Base-by-base conservation (phyloP, 495 filamentous ascomycete species). In the Margaritispora aquatica region DNA sequence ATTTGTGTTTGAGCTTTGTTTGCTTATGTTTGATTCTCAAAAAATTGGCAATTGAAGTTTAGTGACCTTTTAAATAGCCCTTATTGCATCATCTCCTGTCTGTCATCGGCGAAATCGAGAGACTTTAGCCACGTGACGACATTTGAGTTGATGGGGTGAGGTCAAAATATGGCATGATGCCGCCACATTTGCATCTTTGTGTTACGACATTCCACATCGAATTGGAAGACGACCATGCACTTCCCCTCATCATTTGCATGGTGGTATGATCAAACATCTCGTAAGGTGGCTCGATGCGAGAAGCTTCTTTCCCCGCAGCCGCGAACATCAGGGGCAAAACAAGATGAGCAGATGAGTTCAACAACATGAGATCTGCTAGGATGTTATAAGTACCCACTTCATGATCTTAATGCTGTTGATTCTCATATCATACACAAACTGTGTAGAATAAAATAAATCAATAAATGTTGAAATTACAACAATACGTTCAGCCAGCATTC, bases 1-100 rank as follows among this genome's bases (percentile, higher is more conserved):
- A 34, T 24, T 11, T 54, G 38, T 31, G 9, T 26, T 34, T n/a
- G 26, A 50, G 15, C 27, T 19, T 23, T 9, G 10, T 27, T 57
- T 31, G 55, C 26, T 47, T n/a, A 27, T 47, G 38, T n/a, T 48
- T 57, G 26, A 48, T 49, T 50, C 22, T n/a, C n/a, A n/a, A n/a
- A n/a, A n/a, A n/a, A n/a, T n/a, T n/a, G n/a, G n/a, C n/a, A n/a
- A n/a, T n/a, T n/a, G n/a, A n/a, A n/a, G n/a, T n/a, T n/a, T n/a
- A 44, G 29, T 3, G 10, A 9, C 27, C 27, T 17, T 2, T 26
- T 26, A 29, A 29, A 27, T 52, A 29, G 2, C 31, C 27, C 9
- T 23, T n/a, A 51, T 24, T 24, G 10, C 26, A 27, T 17, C 3
- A 34, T 53, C 2, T 29, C 34, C 24, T 53, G 23, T 20, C 34